Base-by-base conservation (phyloP, 257 asterid genomes). In the Solanum infundibuliforme region DNA sequence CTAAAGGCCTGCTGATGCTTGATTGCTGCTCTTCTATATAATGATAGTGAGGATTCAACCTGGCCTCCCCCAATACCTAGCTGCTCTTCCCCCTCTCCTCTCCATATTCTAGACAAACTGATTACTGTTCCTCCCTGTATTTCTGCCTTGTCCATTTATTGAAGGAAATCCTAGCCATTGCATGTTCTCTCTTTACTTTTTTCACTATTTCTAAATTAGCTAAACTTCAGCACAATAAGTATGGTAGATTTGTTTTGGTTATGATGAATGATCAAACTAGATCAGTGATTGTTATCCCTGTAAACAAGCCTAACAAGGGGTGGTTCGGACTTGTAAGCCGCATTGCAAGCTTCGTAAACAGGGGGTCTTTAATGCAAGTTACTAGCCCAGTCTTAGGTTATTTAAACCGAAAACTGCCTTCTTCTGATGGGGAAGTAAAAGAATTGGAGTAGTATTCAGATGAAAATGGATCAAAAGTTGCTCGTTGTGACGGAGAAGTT, bases 361-460 rank as follows among this genome's bases (percentile, higher is more conserved):
- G 74, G 74, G 74, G 74, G 74, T 68, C 74, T 68, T 68, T 68
- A 27, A 27, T 68, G 74, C 35, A 68, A 68, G 21, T 27, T 68
- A 68, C 74, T 27, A 27, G 10, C 35, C 73, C 34, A 65, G 72
- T 65, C 34, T 66, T 66, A 12, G 73, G 73, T 13, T 11, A 65
- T 65, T 65, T 25, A 65, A 65, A 66, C 31, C 20, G 72, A 89
- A 94, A 76, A 86, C 92, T 81, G 31, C 95, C 96, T 83, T 91
- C 91, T 7, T 88, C 93, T 11, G 92, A 91, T 86, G 97, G 92
- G 87, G 93, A 93, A 79, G 96, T 91, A 84, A 94, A 95, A 95
- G 68, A 18, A 31, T 48, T 31, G 69, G 69, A 81, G 83, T 76
- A 76, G 34, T 55, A 38, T 12, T 76, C 32, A 76, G 41, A 25